Conservation (phyloP, 1,284 basidiomycete genomes). For the Mycena citricolor region DNA sequence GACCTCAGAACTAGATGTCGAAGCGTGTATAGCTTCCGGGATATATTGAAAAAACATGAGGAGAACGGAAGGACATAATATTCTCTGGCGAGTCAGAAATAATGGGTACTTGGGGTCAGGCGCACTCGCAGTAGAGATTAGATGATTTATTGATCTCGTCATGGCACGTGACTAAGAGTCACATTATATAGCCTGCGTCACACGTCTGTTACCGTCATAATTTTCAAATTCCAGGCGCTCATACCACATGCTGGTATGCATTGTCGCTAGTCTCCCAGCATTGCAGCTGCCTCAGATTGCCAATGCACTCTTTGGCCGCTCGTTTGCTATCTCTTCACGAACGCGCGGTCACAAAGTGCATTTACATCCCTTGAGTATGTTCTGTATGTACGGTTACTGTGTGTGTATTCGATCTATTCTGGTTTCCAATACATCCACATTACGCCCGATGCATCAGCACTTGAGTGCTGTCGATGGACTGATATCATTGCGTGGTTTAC, state of each 20-base stretch:
- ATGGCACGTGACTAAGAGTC: conserved; percentile 46
- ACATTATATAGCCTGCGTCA: conserved; percentile 18
- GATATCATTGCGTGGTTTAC: no score
- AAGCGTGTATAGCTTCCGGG: no score
- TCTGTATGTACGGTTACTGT: no score
- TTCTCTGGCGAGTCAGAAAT: not conserved
- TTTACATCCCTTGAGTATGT: conserved; percentile 49
- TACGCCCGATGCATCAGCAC: no score
- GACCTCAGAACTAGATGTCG: no score
- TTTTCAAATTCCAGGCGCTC: conserved; percentile 63
- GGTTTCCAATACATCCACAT: no score
- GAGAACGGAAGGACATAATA: not conserved
- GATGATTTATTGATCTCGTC: conserved; percentile 1
- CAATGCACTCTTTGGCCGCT: conserved; percentile 62
- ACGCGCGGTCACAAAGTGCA: conserved; percentile 68
- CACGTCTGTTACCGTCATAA: conserved; percentile 41
- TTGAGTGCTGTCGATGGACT: no score
- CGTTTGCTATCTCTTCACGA: conserved; percentile 40
- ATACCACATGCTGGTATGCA: conserved; percentile 60
- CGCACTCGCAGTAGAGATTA: conserved; percentile 2
- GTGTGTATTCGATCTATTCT: no score
- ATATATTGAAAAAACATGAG: not conserved
- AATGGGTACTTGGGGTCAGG: not conserved
- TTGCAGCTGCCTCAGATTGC: conserved; percentile 57
- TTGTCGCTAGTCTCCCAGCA: conserved; percentile 45